phyloP scores from a whole-genome alignment of 2,329 filamentous ascomycete genomes.

The Metarhizium humberi region DNA sequence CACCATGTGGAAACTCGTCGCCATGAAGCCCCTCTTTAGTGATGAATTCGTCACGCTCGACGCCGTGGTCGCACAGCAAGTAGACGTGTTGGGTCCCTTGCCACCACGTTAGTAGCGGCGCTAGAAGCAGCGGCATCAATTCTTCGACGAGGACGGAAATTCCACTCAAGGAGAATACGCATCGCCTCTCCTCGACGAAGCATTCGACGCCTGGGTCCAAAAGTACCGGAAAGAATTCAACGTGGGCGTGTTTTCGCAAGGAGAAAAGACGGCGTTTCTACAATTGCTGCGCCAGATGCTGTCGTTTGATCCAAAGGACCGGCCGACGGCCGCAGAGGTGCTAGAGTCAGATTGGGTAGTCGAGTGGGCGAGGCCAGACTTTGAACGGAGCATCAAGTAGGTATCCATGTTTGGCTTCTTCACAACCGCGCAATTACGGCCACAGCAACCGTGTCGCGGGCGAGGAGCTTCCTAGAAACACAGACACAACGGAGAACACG shows the following conservation, averaged over 20 bases:
- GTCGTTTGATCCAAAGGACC: background rate
- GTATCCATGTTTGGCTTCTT: too few relatives aligned
- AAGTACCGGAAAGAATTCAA: background rate
- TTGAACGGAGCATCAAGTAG: background rate
- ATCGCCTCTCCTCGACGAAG: background rate
- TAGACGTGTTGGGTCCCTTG: background rate
- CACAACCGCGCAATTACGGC: too few relatives aligned
- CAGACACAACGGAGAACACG: too few relatives aligned
- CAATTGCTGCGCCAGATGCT: background rate
- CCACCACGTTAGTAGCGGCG: background rate
- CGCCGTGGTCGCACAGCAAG: background rate
- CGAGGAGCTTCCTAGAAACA: too few relatives aligned
- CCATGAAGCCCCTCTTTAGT: conserved; percentile 1
- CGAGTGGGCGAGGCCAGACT: background rate
- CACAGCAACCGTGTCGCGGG: too few relatives aligned
- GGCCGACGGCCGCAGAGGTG: background rate
- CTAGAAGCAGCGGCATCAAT: background rate
- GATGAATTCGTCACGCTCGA: background rate
- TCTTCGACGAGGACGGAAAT: background rate
- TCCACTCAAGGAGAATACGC: background rate
- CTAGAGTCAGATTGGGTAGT: background rate
- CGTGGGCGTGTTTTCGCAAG: background rate
- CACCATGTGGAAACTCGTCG: conserved; percentile 25
- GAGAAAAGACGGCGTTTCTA: background rate
- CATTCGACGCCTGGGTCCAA: background rate